A percentile compares a stretch with the other conserved stretches of the same genome.
Evolutionary conservation across 2,329 filamentous ascomycete species (phyloP).

Genomic region (Penicillium sp.): DNA sequence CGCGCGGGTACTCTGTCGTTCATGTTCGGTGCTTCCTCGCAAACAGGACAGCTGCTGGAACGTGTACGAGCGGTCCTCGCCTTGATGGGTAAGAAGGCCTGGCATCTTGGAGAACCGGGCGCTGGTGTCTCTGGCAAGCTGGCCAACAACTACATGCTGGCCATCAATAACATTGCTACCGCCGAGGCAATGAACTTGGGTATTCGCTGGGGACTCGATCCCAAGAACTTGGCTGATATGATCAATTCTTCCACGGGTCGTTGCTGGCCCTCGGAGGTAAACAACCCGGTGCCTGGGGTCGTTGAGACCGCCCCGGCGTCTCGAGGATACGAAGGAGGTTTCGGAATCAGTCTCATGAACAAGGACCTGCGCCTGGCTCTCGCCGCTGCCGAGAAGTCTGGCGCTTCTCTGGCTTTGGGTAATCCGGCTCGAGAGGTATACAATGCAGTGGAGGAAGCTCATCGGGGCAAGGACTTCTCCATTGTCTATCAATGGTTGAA

Average conservation of each 20-base stretch:
- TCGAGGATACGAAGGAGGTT: constrained; percentile 75
- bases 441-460: constrained; percentile 61
- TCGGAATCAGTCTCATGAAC: constrained; percentile 75
- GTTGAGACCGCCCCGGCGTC: constrained; percentile 73
- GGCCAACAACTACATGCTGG: constrained; percentile 95
- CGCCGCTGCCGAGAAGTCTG: constrained; percentile 67
- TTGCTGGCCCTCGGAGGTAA: constrained; percentile 95
- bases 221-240: constrained; percentile 72
- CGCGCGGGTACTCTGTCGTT: constrained; percentile 87
- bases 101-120: constrained; percentile 83
- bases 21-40: constrained; percentile 76
- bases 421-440: constrained; percentile 67
- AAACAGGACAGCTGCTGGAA: constrained; percentile 55
- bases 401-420: constrained; percentile 66
- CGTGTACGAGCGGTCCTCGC: constrained; percentile 69
- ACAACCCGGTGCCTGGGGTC: constrained; percentile 90
- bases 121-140: constrained; percentile 88
- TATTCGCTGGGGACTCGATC: constrained; percentile 62
- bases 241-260: constrained; percentile 93
- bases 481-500: constrained; percentile 73
- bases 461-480: constrained; percentile 75
- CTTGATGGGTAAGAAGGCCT: constrained; percentile 81
- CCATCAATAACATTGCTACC: constrained; percentile 82
- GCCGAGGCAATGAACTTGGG: constrained; percentile 69
- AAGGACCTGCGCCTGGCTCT: constrained; percentile 77